A percentile compares a stretch with the other conserved stretches of the same genome.
phyloP scores from a whole-genome alignment of 768 basidiomycete genomes.

The Calocera viscosa region DNA sequence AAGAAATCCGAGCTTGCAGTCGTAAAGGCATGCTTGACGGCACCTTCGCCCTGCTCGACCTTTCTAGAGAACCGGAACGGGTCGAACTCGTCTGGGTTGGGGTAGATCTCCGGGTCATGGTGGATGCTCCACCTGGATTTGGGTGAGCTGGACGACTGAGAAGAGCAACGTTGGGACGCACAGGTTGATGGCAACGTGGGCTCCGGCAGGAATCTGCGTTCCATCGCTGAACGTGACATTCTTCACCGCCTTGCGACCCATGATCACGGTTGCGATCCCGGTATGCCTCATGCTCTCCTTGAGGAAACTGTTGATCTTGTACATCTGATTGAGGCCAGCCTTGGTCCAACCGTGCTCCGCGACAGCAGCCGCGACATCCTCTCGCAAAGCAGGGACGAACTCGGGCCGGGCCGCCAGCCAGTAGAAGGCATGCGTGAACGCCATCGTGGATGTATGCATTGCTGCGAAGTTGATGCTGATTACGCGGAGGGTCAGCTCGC shows the following conservation, averaged over 20 bases:
- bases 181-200: not conserved
- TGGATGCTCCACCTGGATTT: not conserved
- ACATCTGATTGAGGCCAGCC: constrained; percentile 31
- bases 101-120: not conserved
- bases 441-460: not conserved
- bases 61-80: not conserved
- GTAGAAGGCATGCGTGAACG: constrained; percentile 28
- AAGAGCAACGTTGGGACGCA: no score
- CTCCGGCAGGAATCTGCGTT: not conserved
- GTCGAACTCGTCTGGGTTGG: not conserved
- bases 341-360: constrained; percentile 32
- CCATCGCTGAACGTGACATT: not conserved
- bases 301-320: constrained; percentile 41
- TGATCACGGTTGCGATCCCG: constrained; percentile 19
- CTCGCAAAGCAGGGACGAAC: constrained; percentile 25
- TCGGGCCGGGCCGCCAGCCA: constrained; percentile 30
- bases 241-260: not conserved
- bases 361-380: constrained; percentile 24
- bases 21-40: not conserved
- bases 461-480: constrained; percentile 8
- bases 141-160: no score
- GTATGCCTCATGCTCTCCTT: constrained; percentile 34
- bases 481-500: not conserved
- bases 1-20: not conserved
- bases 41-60: not conserved